Percentiles rank a stretch among this genome's conserved stretches.
Evolutionary conservation across 2,329 filamentous ascomycete species (phyloP).

Genomic region (Exophiala sp.): DNA sequence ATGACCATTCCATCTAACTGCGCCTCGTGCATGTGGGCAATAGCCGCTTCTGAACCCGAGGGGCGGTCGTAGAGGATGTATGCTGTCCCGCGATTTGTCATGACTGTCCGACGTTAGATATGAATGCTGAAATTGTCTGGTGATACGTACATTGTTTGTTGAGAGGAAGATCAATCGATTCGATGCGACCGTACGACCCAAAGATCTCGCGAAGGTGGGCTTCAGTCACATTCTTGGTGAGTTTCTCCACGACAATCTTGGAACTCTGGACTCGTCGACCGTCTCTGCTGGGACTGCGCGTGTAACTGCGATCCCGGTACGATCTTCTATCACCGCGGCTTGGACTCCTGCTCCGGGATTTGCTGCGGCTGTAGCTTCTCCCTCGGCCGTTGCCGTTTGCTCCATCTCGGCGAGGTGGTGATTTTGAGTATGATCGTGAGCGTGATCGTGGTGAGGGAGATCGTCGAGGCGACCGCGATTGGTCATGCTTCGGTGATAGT

Average conservation of each 20-base stretch:
- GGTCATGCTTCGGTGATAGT: constrained; percentile 21
- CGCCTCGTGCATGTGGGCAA: constrained; percentile 97
- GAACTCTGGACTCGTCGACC: constrained; percentile 33
- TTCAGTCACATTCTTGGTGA: constrained; percentile 92
- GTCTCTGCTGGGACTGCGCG: constrained; percentile 33
- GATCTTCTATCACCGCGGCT: constrained; percentile 37
- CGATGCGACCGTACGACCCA: constrained; percentile 77
- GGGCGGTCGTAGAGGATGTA: constrained; percentile 82
- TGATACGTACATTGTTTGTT: constrained; percentile 70
- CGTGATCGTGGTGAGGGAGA: constrained; percentile 36
- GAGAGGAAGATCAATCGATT: constrained; percentile 84
- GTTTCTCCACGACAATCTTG: constrained; percentile 90
- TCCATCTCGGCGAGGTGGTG: constrained; percentile 24
- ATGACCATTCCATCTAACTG: constrained; percentile 80
- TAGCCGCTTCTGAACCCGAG: constrained; percentile 78
- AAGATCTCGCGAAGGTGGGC: constrained; percentile 90
- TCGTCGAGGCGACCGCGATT: constrained; percentile 32
- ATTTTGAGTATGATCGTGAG: constrained; percentile 30
- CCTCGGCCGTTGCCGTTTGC: constrained; percentile 29
- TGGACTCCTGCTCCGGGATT: constrained; percentile 38
- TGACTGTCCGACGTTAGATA: constrained; percentile 52
- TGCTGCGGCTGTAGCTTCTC: constrained; percentile 26
- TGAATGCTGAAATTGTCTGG: background rate
- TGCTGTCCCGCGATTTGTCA: constrained; percentile 86
- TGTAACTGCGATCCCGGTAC: constrained; percentile 39